phyloP scores from a whole-genome alignment of 495 filamentous ascomycete species.

The Physcia stellaris region DNA sequence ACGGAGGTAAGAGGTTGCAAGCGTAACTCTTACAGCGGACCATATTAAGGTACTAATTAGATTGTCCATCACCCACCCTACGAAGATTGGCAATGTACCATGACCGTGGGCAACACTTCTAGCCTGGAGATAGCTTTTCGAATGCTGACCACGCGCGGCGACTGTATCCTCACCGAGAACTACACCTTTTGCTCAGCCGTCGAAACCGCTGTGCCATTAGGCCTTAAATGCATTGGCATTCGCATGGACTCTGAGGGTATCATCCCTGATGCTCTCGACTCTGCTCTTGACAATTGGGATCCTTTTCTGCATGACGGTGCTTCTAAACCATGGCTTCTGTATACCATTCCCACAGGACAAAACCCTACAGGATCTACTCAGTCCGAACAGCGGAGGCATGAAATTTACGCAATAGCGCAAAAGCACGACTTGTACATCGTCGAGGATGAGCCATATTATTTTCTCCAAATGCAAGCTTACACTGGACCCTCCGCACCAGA shows the following conservation, averaged over 20 bases:
- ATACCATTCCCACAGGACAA: slow-evolving; percentile 63
- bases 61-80: slow-evolving; percentile 64
- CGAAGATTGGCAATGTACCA: slow-evolving; percentile 64
- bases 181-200: slow-evolving; percentile 75
- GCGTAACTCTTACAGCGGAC: background rate
- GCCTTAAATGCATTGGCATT: slow-evolving; percentile 57
- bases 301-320: slow-evolving; percentile 35
- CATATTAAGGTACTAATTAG: slow-evolving; percentile 20
- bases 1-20: slow-evolving; percentile 44
- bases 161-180: slow-evolving; percentile 69
- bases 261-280: slow-evolving; percentile 50
- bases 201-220: slow-evolving; percentile 68
- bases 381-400: slow-evolving; percentile 44
- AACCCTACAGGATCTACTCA: slow-evolving; percentile 89
- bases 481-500: slow-evolving; percentile 35
- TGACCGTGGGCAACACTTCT: slow-evolving; percentile 67
- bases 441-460: slow-evolving; percentile 96
- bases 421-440: slow-evolving; percentile 79
- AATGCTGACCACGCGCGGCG: slow-evolving; percentile 59
- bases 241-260: slow-evolving; percentile 69
- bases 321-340: slow-evolving; percentile 62
- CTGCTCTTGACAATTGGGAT: slow-evolving; percentile 55
- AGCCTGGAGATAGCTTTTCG: slow-evolving; percentile 64
- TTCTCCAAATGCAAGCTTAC: slow-evolving; percentile 89
- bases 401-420: slow-evolving; percentile 61